Evolutionary conservation across 2,329 filamentous ascomycete species (phyloP).

Genomic region (Stenocarpella maydis): DNA sequence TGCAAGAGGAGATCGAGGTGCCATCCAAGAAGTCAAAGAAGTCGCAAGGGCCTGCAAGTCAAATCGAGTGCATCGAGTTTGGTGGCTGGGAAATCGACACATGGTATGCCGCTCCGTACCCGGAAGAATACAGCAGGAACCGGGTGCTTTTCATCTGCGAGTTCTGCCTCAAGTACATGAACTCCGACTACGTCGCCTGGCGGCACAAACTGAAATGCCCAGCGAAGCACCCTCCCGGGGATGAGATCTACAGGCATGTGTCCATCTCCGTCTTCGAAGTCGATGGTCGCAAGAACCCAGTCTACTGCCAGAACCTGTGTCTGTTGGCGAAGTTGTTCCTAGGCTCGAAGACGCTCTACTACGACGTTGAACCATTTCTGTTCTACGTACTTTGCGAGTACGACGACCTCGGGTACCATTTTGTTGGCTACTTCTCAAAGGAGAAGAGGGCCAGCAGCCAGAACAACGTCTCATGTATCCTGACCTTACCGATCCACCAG

Average conservation of each 20-base stretch:
- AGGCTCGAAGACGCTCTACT: conserved; percentile 98
- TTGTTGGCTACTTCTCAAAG: conserved; percentile 99
- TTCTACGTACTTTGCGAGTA: conserved; percentile 98
- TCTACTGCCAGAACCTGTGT: conserved; percentile 99
- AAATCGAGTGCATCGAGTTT: conserved; percentile 99
- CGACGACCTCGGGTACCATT: conserved; percentile 90
- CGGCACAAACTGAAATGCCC: conserved; percentile 97
- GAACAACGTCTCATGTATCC: conserved; percentile 97
- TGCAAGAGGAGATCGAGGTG: conserved; percentile 70
- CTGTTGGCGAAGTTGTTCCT: conserved; percentile 95
- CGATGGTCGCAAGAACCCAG: conserved; percentile 93
- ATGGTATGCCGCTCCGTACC: conserved; percentile 98
- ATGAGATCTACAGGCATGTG: conserved; percentile 94
- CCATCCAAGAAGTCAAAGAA: conserved; percentile 75
- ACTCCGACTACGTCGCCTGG: conserved; percentile 98
- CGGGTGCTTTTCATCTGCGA: conserved; percentile 98
- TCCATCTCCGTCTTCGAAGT: conserved; percentile 97
- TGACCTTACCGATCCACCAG: conserved; percentile 95
- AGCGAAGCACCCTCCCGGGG: conserved; percentile 94
- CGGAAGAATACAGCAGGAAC: conserved; percentile 97
- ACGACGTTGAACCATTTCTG: conserved; percentile 95
- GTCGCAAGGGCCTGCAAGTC: conserved; percentile 84
- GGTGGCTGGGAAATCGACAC: conserved; percentile 98
- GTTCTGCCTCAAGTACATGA: conserved; percentile 99
- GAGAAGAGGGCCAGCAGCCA: conserved; percentile 94